Conservation (phyloP, 2,329 filamentous ascomycete species). For the Purpureocillium takamizusanense region DNA sequence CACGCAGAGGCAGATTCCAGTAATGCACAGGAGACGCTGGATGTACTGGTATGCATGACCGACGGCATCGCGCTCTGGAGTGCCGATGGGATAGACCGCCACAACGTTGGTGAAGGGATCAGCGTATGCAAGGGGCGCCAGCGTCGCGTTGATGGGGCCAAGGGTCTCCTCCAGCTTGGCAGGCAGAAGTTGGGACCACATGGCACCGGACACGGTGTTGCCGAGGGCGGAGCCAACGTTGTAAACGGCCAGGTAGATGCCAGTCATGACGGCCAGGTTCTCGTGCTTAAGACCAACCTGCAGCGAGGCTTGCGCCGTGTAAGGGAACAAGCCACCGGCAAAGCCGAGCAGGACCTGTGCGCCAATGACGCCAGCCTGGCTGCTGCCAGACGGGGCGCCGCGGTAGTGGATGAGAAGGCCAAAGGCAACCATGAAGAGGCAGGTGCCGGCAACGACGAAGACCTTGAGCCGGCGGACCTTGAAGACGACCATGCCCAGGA, state of each 20-base stretch:
- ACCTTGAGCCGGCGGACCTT: conserved; percentile 44
- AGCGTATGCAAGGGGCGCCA: conserved; percentile 25
- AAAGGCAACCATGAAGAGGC: conserved; percentile 47
- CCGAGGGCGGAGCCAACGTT: conserved; percentile 32
- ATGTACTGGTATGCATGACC: conserved; percentile 35
- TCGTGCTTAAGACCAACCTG: conserved; percentile 26
- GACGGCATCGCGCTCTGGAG: conserved; percentile 31
- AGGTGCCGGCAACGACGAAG: conserved; percentile 48
- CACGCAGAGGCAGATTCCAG: conserved; percentile 38
- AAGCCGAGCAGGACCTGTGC: conserved; percentile 48
- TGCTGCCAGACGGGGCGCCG: conserved; percentile 30
- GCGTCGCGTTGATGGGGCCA: conserved; percentile 21
- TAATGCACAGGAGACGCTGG: conserved; percentile 37
- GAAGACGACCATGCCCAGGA: conserved; percentile 42
- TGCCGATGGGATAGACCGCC: conserved; percentile 28
- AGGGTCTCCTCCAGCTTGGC: conserved; percentile 20
- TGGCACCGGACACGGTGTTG: conserved; percentile 28
- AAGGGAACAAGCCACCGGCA: conserved; percentile 47
- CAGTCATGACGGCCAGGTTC: conserved; percentile 28
- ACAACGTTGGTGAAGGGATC: conserved; percentile 27
- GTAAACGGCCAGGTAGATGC: conserved; percentile 29
- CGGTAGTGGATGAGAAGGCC: conserved; percentile 46
- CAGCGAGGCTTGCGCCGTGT: conserved; percentile 29
- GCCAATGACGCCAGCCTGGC: conserved; percentile 43
- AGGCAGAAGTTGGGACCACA: conserved; percentile 32